Conservation (phyloP, 768 basidiomycete species). For the Pholiota conissans region DNA sequence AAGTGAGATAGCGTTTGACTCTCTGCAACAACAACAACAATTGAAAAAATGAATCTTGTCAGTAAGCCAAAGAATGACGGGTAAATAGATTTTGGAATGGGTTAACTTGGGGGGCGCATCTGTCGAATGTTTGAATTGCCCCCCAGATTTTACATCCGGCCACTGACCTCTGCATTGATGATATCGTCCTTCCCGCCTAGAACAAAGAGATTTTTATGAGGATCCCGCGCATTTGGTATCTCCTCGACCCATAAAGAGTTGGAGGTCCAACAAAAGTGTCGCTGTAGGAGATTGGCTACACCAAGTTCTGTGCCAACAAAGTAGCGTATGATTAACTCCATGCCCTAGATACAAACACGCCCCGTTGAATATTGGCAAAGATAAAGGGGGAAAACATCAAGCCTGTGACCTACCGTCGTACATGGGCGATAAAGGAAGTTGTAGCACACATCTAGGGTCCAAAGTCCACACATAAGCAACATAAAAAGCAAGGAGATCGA, state of each 20-base stretch:
- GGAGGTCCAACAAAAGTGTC: slow-evolving; percentile 83
- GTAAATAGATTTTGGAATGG: too few relatives aligned
- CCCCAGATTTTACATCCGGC: too few relatives aligned
- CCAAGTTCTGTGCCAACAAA: slow-evolving; percentile 89
- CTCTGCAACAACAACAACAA: too few relatives aligned
- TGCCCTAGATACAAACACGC: too few relatives aligned
- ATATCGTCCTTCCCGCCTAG: slow-evolving; percentile 85
- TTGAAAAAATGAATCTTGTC: too few relatives aligned
- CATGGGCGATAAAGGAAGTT: slow-evolving; percentile 83
- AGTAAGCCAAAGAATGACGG: too few relatives aligned
- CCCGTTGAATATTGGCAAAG: slow-evolving; percentile 1
- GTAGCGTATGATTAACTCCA: slow-evolving; percentile 82
- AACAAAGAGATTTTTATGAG: slow-evolving; percentile 66
- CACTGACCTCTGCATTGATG: slow-evolving; percentile 64
- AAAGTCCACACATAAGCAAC: too few relatives aligned
- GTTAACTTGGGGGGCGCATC: too few relatives aligned
- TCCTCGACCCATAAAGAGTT: slow-evolving; percentile 92
- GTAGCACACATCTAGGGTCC: slow-evolving; percentile 86
- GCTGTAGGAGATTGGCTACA: slow-evolving; percentile 79
- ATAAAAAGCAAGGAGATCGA: too few relatives aligned
- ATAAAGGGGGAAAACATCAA: background rate
- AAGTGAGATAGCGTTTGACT: slow-evolving; percentile 69
- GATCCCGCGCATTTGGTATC: slow-evolving; percentile 76
- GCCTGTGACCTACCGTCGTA: slow-evolving; percentile 52
- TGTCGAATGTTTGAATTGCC: too few relatives aligned